phyloP scores from a whole-genome alignment of 1,284 basidiomycete genomes.

The Ceratobasidium sp. region DNA sequence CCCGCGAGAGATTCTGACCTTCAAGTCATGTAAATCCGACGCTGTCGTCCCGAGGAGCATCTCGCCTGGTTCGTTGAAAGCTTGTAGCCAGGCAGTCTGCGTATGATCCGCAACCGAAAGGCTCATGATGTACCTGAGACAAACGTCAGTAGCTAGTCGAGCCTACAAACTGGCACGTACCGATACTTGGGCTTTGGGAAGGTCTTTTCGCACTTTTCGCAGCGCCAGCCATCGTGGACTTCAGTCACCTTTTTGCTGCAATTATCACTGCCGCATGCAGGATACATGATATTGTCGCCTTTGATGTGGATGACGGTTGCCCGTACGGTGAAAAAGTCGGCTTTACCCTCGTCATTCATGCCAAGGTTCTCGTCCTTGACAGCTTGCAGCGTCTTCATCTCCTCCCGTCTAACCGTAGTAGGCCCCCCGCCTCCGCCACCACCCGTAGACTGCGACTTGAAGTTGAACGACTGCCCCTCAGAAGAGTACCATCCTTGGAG shows the following conservation, averaged over 20 bases:
- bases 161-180: slow-evolving; percentile 59
- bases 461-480: slow-evolving; percentile 68
- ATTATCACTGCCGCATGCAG: slow-evolving; percentile 83
- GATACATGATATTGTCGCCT: slow-evolving; percentile 86
- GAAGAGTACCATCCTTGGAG: slow-evolving; percentile 85
- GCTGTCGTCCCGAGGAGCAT: slow-evolving; percentile 83
- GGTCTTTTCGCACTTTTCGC: slow-evolving; percentile 91
- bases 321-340: slow-evolving; percentile 83
- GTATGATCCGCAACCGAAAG: slow-evolving; percentile 92
- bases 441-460: slow-evolving; percentile 74
- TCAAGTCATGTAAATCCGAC: slow-evolving; percentile 79
- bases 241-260: slow-evolving; percentile 95
- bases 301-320: slow-evolving; percentile 94
- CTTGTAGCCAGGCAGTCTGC: slow-evolving; percentile 91
- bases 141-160: slow-evolving; percentile 3
- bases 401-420: slow-evolving; percentile 70
- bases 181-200: slow-evolving; percentile 83
- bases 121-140: slow-evolving; percentile 83
- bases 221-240: slow-evolving; percentile 79
- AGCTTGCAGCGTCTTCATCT: slow-evolving; percentile 81
- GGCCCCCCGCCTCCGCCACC: slow-evolving; percentile 56
- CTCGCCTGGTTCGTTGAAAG: slow-evolving; percentile 93
- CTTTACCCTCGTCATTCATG: slow-evolving; percentile 69
- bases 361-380: slow-evolving; percentile 85
- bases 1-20: slow-evolving; percentile 59